Evolutionary conservation across 768 basidiomycete species (phyloP).

Genomic region (Russula sp.): DNA sequence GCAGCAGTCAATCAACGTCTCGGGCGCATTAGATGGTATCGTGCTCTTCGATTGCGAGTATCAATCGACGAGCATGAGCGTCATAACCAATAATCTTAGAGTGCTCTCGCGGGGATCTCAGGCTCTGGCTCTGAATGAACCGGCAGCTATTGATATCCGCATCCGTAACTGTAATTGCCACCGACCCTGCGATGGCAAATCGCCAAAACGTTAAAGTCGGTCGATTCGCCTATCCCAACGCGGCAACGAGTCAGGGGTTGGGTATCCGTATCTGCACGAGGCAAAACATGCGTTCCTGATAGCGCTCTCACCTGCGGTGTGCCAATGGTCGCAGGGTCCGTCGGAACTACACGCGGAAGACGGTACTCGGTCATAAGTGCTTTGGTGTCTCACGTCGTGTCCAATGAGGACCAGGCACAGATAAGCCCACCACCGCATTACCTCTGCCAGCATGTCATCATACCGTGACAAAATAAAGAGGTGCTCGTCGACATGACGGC

Average conservation of each 20-base stretch:
- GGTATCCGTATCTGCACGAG: conserved; percentile 15
- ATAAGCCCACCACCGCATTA: conserved; percentile 13
- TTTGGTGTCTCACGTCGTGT: neutral
- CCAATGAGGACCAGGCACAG: conserved; percentile 11
- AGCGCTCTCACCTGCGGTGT: conserved; percentile 11
- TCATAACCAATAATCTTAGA: conserved; percentile 1
- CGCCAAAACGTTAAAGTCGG: conserved; percentile 23
- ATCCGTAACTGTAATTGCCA: conserved; percentile 9
- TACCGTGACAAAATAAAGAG: neutral
- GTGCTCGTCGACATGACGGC: conserved; percentile 9
- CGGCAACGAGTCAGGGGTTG: conserved; percentile 7
- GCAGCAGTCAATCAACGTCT: conserved; percentile 1
- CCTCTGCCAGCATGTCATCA: conserved; percentile 19
- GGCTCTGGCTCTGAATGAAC: neutral
- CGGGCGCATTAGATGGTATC: conserved; percentile 21
- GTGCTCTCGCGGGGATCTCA: conserved; percentile 18
- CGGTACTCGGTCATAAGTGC: conserved; percentile 1
- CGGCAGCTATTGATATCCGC: conserved; percentile 14
- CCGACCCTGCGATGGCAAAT: conserved; percentile 20
- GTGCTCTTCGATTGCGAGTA: conserved; percentile 8
- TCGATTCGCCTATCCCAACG: conserved; percentile 12
- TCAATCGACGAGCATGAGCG: conserved; percentile 6
- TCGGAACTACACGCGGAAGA: conserved; percentile 13
- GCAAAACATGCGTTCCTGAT: conserved; percentile 17
- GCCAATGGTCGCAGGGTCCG: conserved; percentile 13